Percentiles rank a stretch among this genome's conserved stretches.
Evolutionary conservation across 192 early-diverging fungal species (phyloP).

Genomic region (Spizellomyces punctatus): DNA sequence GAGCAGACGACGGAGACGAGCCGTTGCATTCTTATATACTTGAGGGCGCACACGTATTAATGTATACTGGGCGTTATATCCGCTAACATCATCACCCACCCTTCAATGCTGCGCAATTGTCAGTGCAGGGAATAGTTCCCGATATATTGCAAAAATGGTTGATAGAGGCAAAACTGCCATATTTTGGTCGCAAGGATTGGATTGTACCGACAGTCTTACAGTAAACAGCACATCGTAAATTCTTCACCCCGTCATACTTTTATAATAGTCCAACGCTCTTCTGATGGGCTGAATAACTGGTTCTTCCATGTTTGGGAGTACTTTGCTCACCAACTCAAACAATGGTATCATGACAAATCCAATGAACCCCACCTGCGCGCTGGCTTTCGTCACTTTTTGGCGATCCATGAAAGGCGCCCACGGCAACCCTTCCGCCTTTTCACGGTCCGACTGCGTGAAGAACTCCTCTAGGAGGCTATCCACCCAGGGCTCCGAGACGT

Average conservation of each 20-base stretch:
- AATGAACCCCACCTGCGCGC: conserved; percentile 52
- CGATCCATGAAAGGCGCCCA: conserved; percentile 62
- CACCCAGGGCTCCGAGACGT: conserved; percentile 58
- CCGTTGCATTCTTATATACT: no score
- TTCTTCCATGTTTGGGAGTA: conserved; percentile 51
- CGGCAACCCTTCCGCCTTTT: conserved; percentile 57
- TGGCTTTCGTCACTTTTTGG: conserved; percentile 57
- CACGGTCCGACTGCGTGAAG: conserved; percentile 54
- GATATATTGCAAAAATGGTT: no score
- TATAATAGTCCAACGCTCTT: conserved; percentile 44
- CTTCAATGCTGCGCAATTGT: no score
- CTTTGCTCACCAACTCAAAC: conserved; percentile 52
- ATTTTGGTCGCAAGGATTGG: no score
- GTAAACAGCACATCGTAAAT: no score
- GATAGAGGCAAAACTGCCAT: no score
- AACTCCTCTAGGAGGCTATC: conserved; percentile 57
- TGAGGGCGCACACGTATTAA: no score
- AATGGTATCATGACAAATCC: conserved; percentile 61
- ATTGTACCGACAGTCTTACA: no score
- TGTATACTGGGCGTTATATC: no score
- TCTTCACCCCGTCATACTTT: conserved; percentile 3
- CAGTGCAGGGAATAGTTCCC: no score
- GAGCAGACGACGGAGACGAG: no score
- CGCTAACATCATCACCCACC: no score
- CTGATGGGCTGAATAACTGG: conserved; percentile 42